phyloP scores from a whole-genome alignment of 176 grass and related monocot genomes.

The Aegilops tauschii region DNA sequence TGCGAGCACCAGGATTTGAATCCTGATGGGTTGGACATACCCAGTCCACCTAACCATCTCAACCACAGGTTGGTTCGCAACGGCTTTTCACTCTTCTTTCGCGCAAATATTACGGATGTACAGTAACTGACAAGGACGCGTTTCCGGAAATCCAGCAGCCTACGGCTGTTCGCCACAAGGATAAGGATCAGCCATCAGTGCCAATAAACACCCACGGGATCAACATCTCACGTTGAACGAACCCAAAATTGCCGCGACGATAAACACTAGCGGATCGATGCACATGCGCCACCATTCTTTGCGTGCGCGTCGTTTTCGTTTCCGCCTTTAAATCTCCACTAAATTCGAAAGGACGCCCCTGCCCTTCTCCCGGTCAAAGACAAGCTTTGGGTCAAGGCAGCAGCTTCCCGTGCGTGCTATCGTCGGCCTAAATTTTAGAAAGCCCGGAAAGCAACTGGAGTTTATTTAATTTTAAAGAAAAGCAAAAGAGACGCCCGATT shows the following conservation, averaged over 20 bases:
- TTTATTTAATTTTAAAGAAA: background rate
- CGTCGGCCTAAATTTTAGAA: background rate
- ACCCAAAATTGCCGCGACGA: background rate
- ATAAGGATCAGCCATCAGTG: too few species aligned
- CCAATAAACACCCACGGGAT: too few species aligned
- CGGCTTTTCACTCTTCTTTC: too few species aligned
- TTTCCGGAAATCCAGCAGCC: too few species aligned
- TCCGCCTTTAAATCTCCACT: too few species aligned
- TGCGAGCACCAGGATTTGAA: too few species aligned
- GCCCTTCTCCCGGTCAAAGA: constrained; percentile 33
- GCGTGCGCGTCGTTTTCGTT: background rate
- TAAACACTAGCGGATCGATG: background rate
- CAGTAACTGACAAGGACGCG: too few species aligned
- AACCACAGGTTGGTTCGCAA: too few species aligned
- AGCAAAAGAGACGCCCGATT: background rate
- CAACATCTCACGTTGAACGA: background rate
- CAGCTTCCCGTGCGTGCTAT: constrained; percentile 34
- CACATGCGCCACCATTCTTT: background rate
- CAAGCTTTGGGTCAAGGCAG: constrained; percentile 38
- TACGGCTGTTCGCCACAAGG: too few species aligned
- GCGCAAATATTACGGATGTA: too few species aligned
- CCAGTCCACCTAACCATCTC: too few species aligned
- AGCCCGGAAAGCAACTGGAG: constrained; percentile 24
- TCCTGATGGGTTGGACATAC: too few species aligned
- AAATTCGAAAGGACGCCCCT: background rate